Conservation (phyloP, 257 asterid species). For the Nicotiana knightiana region DNA sequence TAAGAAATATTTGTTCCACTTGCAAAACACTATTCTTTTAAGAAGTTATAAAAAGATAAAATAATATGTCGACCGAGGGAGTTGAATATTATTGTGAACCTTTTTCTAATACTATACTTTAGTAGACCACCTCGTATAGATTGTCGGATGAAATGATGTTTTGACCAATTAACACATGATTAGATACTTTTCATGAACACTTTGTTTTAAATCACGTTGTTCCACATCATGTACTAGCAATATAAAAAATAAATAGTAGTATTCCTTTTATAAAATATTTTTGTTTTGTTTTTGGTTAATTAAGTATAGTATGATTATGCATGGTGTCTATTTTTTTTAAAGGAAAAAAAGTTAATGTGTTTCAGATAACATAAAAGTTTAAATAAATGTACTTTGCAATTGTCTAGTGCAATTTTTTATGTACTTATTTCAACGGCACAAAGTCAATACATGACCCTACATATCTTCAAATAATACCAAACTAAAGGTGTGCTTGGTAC, state of each 20-base stretch:
- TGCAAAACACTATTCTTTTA: neutral
- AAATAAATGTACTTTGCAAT: neutral
- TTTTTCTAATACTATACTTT: neutral
- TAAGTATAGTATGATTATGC: too few relatives aligned
- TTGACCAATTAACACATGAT: neutral
- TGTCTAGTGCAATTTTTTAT: neutral
- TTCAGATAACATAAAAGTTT: neutral
- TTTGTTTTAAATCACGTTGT: neutral
- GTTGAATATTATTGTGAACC: neutral
- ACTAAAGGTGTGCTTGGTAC: too few relatives aligned
- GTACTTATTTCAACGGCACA: neutral
- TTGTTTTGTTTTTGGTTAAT: too few relatives aligned
- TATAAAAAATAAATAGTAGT: too few relatives aligned
- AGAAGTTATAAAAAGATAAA: neutral
- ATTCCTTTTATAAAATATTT: too few relatives aligned
- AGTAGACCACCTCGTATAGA: neutral
- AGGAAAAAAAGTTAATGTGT: neutral
- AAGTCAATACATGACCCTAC: too few relatives aligned
- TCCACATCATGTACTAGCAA: neutral
- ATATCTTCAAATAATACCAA: too few relatives aligned
- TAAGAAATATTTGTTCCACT: neutral
- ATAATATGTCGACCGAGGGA: neutral
- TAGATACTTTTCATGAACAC: neutral
- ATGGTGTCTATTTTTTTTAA: neutral
- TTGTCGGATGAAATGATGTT: neutral